Evolutionary conservation across 2,329 filamentous ascomycete genomes (phyloP).

Genomic region (Xenoacremonium recifei): DNA sequence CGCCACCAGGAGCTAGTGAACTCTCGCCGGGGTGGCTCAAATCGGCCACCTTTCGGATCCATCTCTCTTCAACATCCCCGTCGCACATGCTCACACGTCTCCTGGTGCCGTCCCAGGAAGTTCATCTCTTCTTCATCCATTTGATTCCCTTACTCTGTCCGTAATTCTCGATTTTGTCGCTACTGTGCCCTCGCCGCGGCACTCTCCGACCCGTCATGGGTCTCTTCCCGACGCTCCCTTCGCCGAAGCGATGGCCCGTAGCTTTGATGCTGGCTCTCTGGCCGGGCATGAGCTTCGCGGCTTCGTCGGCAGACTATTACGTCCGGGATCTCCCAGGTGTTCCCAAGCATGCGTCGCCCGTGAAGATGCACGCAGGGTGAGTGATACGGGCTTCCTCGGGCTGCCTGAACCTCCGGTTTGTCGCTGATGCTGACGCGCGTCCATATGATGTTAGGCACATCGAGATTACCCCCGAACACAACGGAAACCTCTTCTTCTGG

Average conservation of each 20-base stretch:
- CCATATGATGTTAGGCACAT: constrained; percentile 62
- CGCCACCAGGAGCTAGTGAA: background rate
- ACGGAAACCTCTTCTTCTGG: constrained; percentile 98
- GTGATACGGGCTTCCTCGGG: constrained; percentile 29
- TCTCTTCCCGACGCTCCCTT: constrained; percentile 20
- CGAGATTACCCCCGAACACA: constrained; percentile 78
- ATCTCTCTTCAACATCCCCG: constrained; percentile 2
- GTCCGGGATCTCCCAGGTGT: constrained; percentile 82
- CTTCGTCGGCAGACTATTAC: constrained; percentile 74
- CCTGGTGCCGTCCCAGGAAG: constrained; percentile 7
- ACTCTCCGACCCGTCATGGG: constrained; percentile 24
- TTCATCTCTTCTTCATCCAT: constrained; percentile 3
- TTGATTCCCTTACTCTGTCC: constrained; percentile 6
- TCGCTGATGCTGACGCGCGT: constrained; percentile 22
- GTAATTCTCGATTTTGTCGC: background rate
- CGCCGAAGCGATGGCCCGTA: constrained; percentile 29
- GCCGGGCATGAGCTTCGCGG: constrained; percentile 33
- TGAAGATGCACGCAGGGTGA: constrained; percentile 99
- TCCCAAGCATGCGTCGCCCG: constrained; percentile 65
- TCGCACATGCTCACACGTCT: constrained; percentile 7
- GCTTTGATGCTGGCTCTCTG: constrained; percentile 41
- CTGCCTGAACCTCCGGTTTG: constrained; percentile 6
- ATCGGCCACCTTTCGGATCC: constrained; percentile 11
- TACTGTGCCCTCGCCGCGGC: constrained; percentile 13
- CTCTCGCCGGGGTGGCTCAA: background rate